phyloP scores from a whole-genome alignment of 2,329 filamentous ascomycete genomes.

The Colletotrichum musae region DNA sequence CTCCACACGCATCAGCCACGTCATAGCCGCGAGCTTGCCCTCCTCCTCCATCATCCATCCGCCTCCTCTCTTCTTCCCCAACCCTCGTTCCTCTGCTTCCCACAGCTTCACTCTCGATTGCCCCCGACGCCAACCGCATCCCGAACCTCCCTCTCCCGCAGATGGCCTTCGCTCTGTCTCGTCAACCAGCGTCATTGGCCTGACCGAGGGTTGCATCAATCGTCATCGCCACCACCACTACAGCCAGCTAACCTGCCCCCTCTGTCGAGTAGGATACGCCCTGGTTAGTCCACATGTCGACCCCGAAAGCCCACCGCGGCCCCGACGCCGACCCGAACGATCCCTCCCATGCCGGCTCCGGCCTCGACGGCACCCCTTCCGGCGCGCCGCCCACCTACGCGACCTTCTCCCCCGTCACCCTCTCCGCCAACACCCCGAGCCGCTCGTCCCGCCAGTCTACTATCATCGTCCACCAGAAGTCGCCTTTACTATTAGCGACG shows the following conservation, averaged over 20 bases:
- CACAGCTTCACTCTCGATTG: background rate
- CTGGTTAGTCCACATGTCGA: constrained; percentile 69
- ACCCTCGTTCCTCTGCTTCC: background rate
- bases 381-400: constrained; percentile 81
- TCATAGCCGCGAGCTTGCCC: constrained; percentile 25
- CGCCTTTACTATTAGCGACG: constrained; percentile 90
- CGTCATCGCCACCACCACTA: background rate
- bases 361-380: constrained; percentile 52
- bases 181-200: constrained; percentile 14
- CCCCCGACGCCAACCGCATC: background rate
- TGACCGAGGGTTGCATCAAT: constrained; percentile 7
- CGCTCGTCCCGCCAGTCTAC: constrained; percentile 82
- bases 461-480: constrained; percentile 97
- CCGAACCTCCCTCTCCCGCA: background rate
- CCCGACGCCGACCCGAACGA: constrained; percentile 49
- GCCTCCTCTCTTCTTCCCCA: background rate
- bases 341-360: constrained; percentile 51
- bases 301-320: constrained; percentile 58
- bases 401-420: constrained; percentile 88
- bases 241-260: constrained; percentile 41
- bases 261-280: constrained; percentile 55
- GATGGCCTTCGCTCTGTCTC: constrained; percentile 5
- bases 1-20: constrained; percentile 37
- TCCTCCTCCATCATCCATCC: background rate
- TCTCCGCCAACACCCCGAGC: constrained; percentile 76